phyloP scores from a whole-genome alignment of 371 early-diverging fungal species.

The Smittium mucronatum region DNA sequence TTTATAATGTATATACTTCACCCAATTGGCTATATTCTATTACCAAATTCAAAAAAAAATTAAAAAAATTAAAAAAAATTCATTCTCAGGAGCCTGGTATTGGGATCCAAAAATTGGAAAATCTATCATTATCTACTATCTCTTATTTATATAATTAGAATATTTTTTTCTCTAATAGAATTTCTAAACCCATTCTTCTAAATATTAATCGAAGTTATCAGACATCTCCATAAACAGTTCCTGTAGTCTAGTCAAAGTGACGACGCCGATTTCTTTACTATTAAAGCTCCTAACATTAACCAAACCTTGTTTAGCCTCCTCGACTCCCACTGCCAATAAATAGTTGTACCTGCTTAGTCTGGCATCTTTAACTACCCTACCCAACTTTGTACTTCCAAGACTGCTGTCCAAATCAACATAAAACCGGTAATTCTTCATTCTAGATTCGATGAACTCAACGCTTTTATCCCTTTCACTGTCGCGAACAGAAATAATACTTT shows the following conservation, averaged over 20 bases:
- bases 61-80: no score
- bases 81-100: no score
- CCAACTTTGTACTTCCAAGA: conserved; percentile 54
- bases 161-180: no score
- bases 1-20: not conserved
- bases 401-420: conserved; percentile 64
- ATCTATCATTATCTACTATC: no score
- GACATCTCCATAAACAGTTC: conserved; percentile 22
- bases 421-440: conserved; percentile 42
- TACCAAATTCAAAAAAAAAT: not conserved
- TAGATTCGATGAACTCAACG: conserved; percentile 39
- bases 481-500: not conserved
- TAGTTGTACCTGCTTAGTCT: conserved; percentile 31
- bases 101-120: no score
- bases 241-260: conserved; percentile 16
- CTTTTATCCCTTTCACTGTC: conserved; percentile 12
- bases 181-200: no score
- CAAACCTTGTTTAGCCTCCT: conserved; percentile 19
- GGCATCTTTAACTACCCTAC: conserved; percentile 83
- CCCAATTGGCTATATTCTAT: no score
- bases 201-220: conserved; percentile 16
- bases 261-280: conserved; percentile 18
- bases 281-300: conserved; percentile 23
- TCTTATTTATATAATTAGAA: no score
- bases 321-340: conserved; percentile 29